phyloP scores from a whole-genome alignment of 2,329 filamentous ascomycete species.

The Trichoderma pleuroti region DNA sequence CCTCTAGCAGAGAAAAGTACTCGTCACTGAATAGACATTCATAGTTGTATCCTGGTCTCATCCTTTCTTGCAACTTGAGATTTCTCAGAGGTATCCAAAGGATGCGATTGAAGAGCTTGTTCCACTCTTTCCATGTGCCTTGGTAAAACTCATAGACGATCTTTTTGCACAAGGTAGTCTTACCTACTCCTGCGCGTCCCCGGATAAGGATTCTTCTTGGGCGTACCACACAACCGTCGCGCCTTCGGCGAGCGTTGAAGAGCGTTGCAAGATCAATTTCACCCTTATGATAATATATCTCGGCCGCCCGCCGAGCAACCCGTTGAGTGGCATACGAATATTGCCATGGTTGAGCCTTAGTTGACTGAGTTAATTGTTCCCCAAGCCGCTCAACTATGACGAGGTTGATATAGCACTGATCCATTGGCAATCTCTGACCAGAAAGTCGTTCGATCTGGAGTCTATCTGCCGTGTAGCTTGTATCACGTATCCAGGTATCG shows the following conservation, averaged over 20 bases:
- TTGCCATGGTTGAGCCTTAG: too few species aligned
- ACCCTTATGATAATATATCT: conserved; percentile 22
- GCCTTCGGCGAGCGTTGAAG: conserved; percentile 27
- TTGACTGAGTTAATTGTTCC: neutral
- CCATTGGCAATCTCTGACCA: conserved; percentile 31
- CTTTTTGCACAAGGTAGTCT: conserved; percentile 40
- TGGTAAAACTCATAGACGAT: conserved; percentile 34
- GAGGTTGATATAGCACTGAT: conserved; percentile 41
- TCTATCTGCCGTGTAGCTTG: conserved; percentile 24
- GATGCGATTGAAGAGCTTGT: conserved; percentile 33
- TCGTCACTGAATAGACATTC: conserved; percentile 27
- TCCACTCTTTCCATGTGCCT: conserved; percentile 17
- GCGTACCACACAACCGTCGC: conserved; percentile 10
- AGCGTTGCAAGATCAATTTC: conserved; percentile 28
- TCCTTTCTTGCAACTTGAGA: conserved; percentile 26
- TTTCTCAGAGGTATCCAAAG: conserved; percentile 40
- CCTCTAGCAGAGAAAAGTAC: conserved; percentile 26
- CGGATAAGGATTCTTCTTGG: conserved; percentile 34
- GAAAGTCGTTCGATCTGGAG: conserved; percentile 36
- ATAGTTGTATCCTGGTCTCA: conserved; percentile 23
- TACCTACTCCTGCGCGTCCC: conserved; percentile 35
- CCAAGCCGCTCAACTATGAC: conserved; percentile 31
- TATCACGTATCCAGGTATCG: conserved; percentile 22
- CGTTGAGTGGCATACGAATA: too few species aligned
- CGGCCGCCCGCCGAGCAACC: conserved; percentile 27